Conservation (phyloP, 371 early-diverging fungal species). For the Haplosporangium sp. region DNA sequence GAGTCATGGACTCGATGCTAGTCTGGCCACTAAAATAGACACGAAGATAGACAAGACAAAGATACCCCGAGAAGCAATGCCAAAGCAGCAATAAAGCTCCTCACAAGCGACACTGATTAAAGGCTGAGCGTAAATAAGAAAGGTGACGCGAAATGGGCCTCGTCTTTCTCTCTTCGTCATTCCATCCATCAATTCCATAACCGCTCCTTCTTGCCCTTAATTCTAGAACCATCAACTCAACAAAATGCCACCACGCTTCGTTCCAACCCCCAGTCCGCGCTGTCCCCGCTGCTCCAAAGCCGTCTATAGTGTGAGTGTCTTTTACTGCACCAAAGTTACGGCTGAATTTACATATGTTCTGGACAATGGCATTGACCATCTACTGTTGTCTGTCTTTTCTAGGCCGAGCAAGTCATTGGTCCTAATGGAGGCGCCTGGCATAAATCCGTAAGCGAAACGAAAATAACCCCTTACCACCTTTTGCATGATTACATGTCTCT, state of each 20-base stretch:
- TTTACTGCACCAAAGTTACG: not conserved
- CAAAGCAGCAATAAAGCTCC: too few relatives aligned
- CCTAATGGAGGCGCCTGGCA: constrained; percentile 47
- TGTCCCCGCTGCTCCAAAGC: constrained; percentile 52
- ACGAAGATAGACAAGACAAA: too few relatives aligned
- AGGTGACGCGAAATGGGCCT: not conserved
- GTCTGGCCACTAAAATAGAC: too few relatives aligned
- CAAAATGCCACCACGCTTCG: constrained; percentile 50
- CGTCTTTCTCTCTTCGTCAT: not conserved
- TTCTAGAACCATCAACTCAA: not conserved
- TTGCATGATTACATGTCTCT: not conserved
- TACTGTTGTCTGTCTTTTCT: not conserved
- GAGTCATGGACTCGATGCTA: too few relatives aligned
- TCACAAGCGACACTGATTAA: too few relatives aligned
- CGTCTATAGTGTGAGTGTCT: constrained; percentile 37
- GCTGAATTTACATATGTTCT: not conserved
- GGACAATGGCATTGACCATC: not conserved
- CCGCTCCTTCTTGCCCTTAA: not conserved
- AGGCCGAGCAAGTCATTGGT: constrained; percentile 54
- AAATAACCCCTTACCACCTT: not conserved
- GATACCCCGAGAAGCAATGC: too few relatives aligned
- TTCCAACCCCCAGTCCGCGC: constrained; percentile 27
- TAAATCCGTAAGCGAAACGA: constrained; percentile 26
- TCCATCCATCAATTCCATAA: constrained; percentile 2
- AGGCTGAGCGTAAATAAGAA: too few relatives aligned